Evolutionary conservation across 371 early-diverging fungal genomes (phyloP), one percentile per base, ranked within the genome.

Genomic region (Lichtheimia ornata): DNA sequence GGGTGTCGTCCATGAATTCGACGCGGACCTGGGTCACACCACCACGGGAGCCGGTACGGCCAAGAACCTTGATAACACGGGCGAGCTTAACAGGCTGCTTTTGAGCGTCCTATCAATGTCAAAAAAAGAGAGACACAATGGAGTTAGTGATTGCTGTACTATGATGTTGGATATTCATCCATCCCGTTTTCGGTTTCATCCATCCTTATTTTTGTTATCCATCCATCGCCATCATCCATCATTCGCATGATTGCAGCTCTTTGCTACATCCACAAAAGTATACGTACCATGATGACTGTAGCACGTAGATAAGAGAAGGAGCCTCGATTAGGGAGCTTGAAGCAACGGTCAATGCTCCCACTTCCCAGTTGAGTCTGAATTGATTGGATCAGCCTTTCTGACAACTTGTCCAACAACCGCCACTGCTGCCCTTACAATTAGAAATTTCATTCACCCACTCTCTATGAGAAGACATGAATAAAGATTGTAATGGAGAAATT

Each of bases 1-100:
- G 77, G 72, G 88, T 78, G 73, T 97, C 96, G 83, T 97, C 97
- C 84, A 97, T 88, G 87, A 97, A 93, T 84, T 97, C 98, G 73
- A 97, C 98, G 72, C 97, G 93, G 77, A 98, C 98, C 84, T 97
- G 98, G 76, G 98, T 97, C 79, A 97, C 98, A 84, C 97, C 93
- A 88, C 94, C 94, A 76, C 98, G 96, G 79, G 98, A 98, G 78
- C 98, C 98, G 68, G 98, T 98, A 73, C 98, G 94, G 83, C 97
- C 98, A 74, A 98, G 91, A 67, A 97, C 93, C 88, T 97, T 96
- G 73, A 84, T 89, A 72, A 98, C 98, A 66, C 85, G 85, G 76
- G 96, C 98, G 78, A 94, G 90, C 86, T 96, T 96, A 72, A 94
- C 90, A 70, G 84, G 84, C 63, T 83, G 77, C 78, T 85, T 81